A percentile compares a stretch with the other conserved stretches of the same genome.
phyloP scores from a whole-genome alignment of 2,329 filamentous ascomycete genomes.

The Coniochaeta sp. region DNA sequence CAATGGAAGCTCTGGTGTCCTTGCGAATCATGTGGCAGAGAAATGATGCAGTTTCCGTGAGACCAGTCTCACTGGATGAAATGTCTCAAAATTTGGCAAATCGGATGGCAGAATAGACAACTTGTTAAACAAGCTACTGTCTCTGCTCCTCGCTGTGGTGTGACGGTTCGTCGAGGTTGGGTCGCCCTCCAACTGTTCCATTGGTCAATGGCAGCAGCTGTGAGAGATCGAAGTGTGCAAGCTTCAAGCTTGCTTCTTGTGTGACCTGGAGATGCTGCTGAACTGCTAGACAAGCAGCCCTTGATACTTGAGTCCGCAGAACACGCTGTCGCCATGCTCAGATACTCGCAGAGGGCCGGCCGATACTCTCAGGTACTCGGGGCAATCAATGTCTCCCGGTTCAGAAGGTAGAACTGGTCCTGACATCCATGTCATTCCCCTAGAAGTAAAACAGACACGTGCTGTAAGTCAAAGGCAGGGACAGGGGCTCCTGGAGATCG shows the following conservation, averaged over 20 bases:
- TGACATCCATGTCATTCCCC: background rate
- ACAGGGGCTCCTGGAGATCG: background rate
- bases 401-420: background rate
- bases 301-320: background rate
- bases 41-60: constrained; percentile 10
- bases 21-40: constrained; percentile 26
- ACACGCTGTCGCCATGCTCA: background rate
- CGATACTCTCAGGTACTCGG: background rate
- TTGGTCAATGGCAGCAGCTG: background rate
- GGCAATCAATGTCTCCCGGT: background rate
- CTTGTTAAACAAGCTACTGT: background rate
- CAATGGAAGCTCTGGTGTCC: constrained; percentile 17
- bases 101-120: background rate
- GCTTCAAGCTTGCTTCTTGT: too few species aligned
- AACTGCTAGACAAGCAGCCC: too few species aligned
- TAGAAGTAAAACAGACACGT: background rate
- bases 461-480: background rate
- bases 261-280: too few species aligned
- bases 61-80: background rate
- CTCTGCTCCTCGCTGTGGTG: background rate
- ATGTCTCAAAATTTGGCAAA: background rate
- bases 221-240: background rate
- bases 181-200: background rate
- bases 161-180: background rate
- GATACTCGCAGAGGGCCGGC: background rate